Conservation (phyloP, 805 yeast species). For the Candida patagonica region DNA sequence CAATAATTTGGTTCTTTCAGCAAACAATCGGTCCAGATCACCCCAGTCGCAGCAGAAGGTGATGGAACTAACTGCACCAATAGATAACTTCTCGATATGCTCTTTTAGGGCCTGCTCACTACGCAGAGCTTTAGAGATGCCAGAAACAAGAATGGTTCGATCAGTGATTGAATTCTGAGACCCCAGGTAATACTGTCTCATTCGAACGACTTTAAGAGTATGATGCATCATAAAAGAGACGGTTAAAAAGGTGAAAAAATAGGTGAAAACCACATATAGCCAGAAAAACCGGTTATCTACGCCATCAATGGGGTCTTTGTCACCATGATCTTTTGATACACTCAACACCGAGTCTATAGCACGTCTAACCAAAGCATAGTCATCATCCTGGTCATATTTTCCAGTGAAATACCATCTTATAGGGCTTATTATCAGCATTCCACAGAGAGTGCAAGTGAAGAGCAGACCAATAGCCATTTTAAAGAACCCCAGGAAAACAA, state of each 20-base stretch:
- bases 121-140: conserved; percentile 77
- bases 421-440: conserved; percentile 73
- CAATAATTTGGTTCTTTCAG: conserved; percentile 45
- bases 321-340: not conserved
- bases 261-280: conserved; percentile 83
- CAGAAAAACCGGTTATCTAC: conserved; percentile 48
- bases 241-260: conserved; percentile 67
- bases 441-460: conserved; percentile 54
- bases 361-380: conserved; percentile 6
- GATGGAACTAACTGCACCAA: conserved; percentile 70
- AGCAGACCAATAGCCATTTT: conserved; percentile 73
- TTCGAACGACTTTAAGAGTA: conserved; percentile 62
- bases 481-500: conserved; percentile 83
- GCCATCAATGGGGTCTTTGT: not conserved
- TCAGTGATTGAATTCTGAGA: conserved; percentile 84
- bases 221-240: conserved; percentile 53
- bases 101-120: conserved; percentile 58
- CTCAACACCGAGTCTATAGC: not conserved
- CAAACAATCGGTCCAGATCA: conserved; percentile 55
- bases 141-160: conserved; percentile 78
- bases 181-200: conserved; percentile 76
- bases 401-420: conserved; percentile 79
- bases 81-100: conserved; percentile 67
- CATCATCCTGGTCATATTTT: conserved; percentile 45
- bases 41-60: conserved; percentile 86